Evolutionary conservation across 148 eudicot species (phyloP).

Genomic region (Camellia lanceoleosa): DNA sequence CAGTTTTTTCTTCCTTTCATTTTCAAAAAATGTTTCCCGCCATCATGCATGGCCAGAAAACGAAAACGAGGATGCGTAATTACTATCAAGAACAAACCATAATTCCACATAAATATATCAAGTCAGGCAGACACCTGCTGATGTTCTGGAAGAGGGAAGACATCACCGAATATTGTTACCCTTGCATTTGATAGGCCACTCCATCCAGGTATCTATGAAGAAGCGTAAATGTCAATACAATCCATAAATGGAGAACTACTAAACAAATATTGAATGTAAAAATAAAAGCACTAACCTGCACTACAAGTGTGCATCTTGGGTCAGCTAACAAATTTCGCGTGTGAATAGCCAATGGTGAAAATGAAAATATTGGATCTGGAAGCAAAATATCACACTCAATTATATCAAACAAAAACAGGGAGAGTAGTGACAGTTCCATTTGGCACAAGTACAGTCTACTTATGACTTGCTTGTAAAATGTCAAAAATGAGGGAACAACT

Average conservation of each 20-base stretch:
- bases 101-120: background rate
- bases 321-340: conserved; percentile 87
- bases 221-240: conserved; percentile 34
- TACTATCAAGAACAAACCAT: background rate
- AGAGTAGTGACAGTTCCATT: background rate
- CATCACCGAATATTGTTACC: conserved; percentile 94
- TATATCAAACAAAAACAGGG: background rate
- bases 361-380: conserved; percentile 97
- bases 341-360: conserved; percentile 98
- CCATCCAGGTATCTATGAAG: conserved; percentile 95
- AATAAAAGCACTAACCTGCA: conserved; percentile 59
- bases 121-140: conserved; percentile 61
- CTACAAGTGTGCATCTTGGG: conserved; percentile 93
- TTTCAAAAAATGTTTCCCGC: background rate
- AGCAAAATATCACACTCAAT: conserved; percentile 8
- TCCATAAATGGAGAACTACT: conserved; percentile 23
- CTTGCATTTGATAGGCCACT: conserved; percentile 98
- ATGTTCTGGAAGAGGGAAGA: conserved; percentile 79
- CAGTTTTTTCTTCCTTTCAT: background rate
- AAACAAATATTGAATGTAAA: background rate
- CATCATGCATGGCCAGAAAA: background rate
- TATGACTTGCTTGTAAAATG: background rate
- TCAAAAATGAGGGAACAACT: conserved; percentile 10
- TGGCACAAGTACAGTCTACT: background rate
- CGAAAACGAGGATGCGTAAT: background rate